Evolutionary conservation across 495 filamentous ascomycete species (phyloP).

Genomic region (Neurospora intermedia): DNA sequence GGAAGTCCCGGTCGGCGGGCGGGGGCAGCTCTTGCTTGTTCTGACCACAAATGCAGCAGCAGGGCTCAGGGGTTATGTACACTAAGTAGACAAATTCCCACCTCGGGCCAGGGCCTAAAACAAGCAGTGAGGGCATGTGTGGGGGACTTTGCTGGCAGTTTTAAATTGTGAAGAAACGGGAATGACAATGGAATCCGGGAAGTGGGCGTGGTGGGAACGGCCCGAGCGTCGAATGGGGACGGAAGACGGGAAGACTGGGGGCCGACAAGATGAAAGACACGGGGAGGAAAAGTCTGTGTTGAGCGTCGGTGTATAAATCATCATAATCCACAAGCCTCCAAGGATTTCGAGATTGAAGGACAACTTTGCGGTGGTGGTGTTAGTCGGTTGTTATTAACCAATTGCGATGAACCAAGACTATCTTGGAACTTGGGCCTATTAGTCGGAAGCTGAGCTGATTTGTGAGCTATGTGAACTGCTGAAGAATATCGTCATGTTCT

Average conservation of each 20-base stretch:
- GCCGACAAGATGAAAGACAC: not conserved
- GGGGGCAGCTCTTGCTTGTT: not conserved
- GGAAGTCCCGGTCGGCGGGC: not conserved
- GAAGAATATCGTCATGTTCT: not conserved
- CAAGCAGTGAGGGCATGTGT: not conserved
- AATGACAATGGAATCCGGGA: too few species aligned
- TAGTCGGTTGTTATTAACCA: not conserved
- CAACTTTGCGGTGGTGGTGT: not conserved
- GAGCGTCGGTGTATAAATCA: not conserved
- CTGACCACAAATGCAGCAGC: not conserved
- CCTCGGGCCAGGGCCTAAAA: not conserved
- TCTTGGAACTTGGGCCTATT: not conserved
- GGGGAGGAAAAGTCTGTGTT: not conserved
- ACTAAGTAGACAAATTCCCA: not conserved
- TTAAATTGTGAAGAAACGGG: too few species aligned
- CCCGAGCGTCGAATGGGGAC: not conserved
- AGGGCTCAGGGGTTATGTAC: not conserved
- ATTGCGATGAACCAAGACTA: not conserved
- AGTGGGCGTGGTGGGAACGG: not conserved
- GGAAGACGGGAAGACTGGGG: not conserved
- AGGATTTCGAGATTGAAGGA: not conserved
- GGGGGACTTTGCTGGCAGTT: not conserved
- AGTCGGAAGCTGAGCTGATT: not conserved
- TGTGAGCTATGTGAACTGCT: not conserved
- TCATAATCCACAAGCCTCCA: not conserved